A percentile compares a stretch with the other conserved stretches of the same genome.
Conservation (phyloP, 768 basidiomycete species). For the Tephrocybe sp. region DNA sequence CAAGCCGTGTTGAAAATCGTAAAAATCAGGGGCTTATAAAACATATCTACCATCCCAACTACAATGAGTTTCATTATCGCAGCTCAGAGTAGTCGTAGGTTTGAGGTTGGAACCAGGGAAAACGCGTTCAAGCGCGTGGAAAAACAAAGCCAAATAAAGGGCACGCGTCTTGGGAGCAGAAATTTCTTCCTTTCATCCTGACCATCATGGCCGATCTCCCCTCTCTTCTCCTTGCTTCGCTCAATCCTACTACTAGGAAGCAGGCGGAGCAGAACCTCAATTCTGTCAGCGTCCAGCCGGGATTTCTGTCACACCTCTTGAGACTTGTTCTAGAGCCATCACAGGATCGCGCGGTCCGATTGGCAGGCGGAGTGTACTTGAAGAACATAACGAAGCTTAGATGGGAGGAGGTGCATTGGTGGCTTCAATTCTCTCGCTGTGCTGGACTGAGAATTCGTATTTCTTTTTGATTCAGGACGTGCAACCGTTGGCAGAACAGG, state of each 20-base stretch:
- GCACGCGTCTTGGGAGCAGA: no score
- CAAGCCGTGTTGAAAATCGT: no score
- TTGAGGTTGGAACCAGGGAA: no score
- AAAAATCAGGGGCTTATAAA: no score
- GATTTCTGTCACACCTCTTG: conserved; percentile 81
- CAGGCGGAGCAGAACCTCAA: conserved; percentile 79
- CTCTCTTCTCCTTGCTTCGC: conserved; percentile 68
- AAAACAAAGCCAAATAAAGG: no score
- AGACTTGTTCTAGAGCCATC: conserved; percentile 71
- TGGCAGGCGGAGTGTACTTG: conserved; percentile 87
- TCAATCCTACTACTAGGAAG: conserved; percentile 69
- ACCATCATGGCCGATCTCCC: conserved; percentile 64
- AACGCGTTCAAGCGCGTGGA: no score
- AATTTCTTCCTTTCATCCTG: conserved; percentile 2
- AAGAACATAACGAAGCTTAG: conserved; percentile 87
- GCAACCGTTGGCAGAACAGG: conserved; percentile 64
- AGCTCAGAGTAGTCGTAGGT: no score
- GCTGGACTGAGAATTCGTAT: neutral
- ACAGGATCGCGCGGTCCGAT: conserved; percentile 68
- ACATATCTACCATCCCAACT: no score
- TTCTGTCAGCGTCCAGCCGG: conserved; percentile 64
- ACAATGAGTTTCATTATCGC: no score
- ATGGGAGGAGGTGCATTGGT: conserved; percentile 79
- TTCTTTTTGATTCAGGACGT: conserved; percentile 52
- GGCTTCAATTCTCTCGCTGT: neutral